phyloP scores from a whole-genome alignment of 768 basidiomycete genomes.

The Lactarius quietus region DNA sequence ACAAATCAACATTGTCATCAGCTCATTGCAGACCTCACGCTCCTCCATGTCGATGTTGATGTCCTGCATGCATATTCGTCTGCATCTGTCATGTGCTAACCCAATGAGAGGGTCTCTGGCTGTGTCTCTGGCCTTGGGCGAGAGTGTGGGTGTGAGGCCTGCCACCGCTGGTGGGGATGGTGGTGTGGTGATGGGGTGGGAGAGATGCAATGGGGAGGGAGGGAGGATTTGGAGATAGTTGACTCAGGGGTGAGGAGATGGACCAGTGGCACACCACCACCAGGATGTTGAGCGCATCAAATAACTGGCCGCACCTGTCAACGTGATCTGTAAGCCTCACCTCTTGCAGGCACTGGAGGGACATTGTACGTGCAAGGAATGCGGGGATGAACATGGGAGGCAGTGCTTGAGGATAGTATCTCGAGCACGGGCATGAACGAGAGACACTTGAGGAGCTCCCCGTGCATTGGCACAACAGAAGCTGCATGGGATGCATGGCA shows the following conservation, averaged over 20 bases:
- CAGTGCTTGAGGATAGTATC: slow-evolving; percentile 6
- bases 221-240: slow-evolving; percentile 19
- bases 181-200: background rate
- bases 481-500: background rate
- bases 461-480: background rate
- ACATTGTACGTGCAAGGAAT: background rate
- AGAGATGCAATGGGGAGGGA: slow-evolving; percentile 16
- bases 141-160: slow-evolving; percentile 12
- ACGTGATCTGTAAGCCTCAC: slow-evolving; percentile 6
- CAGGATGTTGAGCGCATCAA: slow-evolving; percentile 14
- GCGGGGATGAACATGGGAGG: slow-evolving; percentile 6
- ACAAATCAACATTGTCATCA: too few relatives aligned
- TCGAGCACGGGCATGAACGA: slow-evolving; percentile 13
- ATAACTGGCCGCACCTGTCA: slow-evolving; percentile 12
- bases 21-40: too few relatives aligned
- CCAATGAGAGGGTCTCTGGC: too few relatives aligned
- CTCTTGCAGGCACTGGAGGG: background rate
- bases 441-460: slow-evolving; percentile 12
- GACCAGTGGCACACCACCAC: slow-evolving; percentile 16
- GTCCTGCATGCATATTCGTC: too few relatives aligned
- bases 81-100: too few relatives aligned
- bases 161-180: background rate
- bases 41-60: too few relatives aligned
- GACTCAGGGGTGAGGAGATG: slow-evolving; percentile 9
- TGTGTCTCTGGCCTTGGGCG: background rate